phyloP scores from a whole-genome alignment of 257 asterid species.

The Rehmannia glutinosa region DNA sequence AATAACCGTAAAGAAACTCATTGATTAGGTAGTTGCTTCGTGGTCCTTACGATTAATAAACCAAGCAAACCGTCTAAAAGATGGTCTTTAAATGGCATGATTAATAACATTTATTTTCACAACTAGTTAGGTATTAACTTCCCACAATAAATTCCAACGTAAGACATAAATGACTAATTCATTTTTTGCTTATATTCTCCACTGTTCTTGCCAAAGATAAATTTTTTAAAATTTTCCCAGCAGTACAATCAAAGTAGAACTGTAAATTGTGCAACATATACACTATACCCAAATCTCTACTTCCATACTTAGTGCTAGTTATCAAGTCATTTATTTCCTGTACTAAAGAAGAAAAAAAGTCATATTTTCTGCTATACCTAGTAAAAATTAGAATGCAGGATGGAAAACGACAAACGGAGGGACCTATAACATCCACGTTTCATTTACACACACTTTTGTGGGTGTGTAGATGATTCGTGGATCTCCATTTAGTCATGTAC shows the following conservation, averaged over 20 bases:
- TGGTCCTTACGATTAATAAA: slow-evolving; percentile 21
- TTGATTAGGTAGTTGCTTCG: slow-evolving; percentile 27
- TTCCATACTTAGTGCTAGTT: too few relatives aligned
- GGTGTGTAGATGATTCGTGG: too few relatives aligned
- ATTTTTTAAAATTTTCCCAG: too few relatives aligned
- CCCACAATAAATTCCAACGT: slow-evolving; percentile 10
- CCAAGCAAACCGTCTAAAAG: background rate
- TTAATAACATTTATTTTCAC: slow-evolving; percentile 27
- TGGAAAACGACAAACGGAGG: too few relatives aligned
- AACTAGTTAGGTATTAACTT: slow-evolving; percentile 22
- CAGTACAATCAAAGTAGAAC: background rate
- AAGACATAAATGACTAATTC: slow-evolving; percentile 13
- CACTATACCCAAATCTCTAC: too few relatives aligned
- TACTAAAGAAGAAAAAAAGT: too few relatives aligned
- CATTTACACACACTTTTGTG: too few relatives aligned
- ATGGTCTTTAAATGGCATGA: slow-evolving; percentile 19
- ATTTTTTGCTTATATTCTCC: background rate
- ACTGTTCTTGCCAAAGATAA: background rate
- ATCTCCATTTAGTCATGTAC: too few relatives aligned
- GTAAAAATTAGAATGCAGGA: too few relatives aligned
- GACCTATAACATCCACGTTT: too few relatives aligned
- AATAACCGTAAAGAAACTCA: slow-evolving; percentile 9
- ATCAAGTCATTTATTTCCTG: too few relatives aligned
- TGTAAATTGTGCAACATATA: background rate
- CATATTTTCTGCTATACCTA: too few relatives aligned